phyloP scores from a whole-genome alignment of 106 monocot genomes.

The Dactylorhiza incarnata region DNA sequence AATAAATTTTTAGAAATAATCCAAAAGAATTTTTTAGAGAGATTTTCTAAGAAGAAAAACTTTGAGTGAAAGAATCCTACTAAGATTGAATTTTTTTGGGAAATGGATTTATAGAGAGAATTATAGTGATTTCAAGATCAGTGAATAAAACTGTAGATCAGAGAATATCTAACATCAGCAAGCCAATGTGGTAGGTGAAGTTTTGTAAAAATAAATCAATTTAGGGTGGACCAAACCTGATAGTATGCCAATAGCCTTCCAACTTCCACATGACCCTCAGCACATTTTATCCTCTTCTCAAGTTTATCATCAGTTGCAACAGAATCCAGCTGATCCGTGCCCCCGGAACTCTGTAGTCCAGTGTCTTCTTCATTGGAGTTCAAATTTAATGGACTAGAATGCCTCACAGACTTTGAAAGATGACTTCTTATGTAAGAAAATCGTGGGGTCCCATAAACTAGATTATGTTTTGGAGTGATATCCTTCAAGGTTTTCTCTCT shows the following conservation, averaged over 20 bases:
- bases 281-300: constrained; percentile 56
- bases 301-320: constrained; percentile 28
- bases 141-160: too few relatives aligned
- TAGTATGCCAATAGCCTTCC: constrained; percentile 86
- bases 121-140: too few relatives aligned
- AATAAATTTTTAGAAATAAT: too few relatives aligned
- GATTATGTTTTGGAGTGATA: constrained; percentile 29
- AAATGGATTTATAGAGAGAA: too few relatives aligned
- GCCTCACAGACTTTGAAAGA: constrained; percentile 13
- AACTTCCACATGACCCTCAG: constrained; percentile 91
- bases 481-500: constrained; percentile 43
- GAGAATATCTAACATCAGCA: too few relatives aligned
- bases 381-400: not conserved
- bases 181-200: too few relatives aligned
- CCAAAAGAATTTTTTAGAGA: too few relatives aligned
- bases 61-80: too few relatives aligned
- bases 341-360: constrained; percentile 13
- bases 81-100: too few relatives aligned
- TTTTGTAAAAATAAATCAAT: not conserved
- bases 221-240: constrained; percentile 48
- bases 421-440: constrained; percentile 30
- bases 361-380: constrained; percentile 15
- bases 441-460: constrained; percentile 25
- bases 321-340: constrained; percentile 13
- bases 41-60: too few relatives aligned